phyloP scores from a whole-genome alignment of 2,329 filamentous ascomycete species.

The Trichoderma guizhouense region DNA sequence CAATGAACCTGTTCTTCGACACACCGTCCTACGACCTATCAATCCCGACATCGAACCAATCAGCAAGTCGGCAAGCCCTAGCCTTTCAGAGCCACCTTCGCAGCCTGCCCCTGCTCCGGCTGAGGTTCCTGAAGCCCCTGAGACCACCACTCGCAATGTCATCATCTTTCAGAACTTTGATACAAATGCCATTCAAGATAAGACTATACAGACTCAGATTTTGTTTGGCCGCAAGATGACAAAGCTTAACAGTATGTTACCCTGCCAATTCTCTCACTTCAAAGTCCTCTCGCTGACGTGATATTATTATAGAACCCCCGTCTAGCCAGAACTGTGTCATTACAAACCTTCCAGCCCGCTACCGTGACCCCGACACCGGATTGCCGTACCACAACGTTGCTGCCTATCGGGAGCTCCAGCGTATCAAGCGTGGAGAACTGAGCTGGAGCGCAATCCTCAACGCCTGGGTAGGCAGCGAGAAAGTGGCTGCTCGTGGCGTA shows the following conservation, averaged over 20 bases:
- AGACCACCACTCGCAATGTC: slow-evolving; percentile 46
- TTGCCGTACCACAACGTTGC: slow-evolving; percentile 75
- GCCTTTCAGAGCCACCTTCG: slow-evolving; percentile 12
- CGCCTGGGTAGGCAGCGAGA: slow-evolving; percentile 72
- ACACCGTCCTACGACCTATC: slow-evolving; percentile 4
- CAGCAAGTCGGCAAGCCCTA: slow-evolving; percentile 12
- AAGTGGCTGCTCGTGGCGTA: slow-evolving; percentile 68
- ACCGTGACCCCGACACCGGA: slow-evolving; percentile 80
- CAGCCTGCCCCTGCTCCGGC: background rate
- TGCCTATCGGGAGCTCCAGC: slow-evolving; percentile 79
- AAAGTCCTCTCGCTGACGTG: slow-evolving; percentile 8
- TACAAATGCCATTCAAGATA: slow-evolving; percentile 53
- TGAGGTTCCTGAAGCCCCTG: background rate
- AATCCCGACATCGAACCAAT: background rate
- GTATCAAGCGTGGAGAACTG: slow-evolving; percentile 69
- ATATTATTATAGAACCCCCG: slow-evolving; percentile 42
- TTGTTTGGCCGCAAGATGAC: slow-evolving; percentile 58
- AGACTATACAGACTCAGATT: slow-evolving; percentile 55
- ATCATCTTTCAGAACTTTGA: slow-evolving; percentile 61
- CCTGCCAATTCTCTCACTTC: background rate
- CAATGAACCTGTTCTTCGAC: background rate
- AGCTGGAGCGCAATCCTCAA: slow-evolving; percentile 79
- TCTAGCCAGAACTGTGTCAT: slow-evolving; percentile 68
- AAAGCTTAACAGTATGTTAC: slow-evolving; percentile 48
- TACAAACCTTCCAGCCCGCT: slow-evolving; percentile 75